phyloP scores from a whole-genome alignment of 2,329 filamentous ascomycete species.

The Aspergillus ochraceoroseus region DNA sequence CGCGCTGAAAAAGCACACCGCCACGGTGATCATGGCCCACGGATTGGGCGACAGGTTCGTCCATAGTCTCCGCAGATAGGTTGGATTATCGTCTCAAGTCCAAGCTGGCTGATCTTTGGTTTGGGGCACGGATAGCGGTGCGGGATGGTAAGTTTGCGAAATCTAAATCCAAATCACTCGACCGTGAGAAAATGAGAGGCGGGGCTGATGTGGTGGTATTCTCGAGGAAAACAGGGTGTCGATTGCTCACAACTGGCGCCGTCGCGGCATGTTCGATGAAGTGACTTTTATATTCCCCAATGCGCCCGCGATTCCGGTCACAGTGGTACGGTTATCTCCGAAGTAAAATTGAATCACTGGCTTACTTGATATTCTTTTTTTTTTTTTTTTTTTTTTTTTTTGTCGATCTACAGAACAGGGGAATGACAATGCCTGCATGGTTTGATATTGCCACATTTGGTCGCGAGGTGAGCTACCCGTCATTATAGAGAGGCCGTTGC shows the following conservation, averaged over 20 bases:
- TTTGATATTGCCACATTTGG: constrained; percentile 48
- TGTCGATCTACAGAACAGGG: constrained; percentile 60
- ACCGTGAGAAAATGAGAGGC: too few relatives aligned
- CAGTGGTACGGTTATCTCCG: constrained; percentile 51
- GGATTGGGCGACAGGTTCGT: constrained; percentile 80
- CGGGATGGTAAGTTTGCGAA: constrained; percentile 41
- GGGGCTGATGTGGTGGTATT: neutral
- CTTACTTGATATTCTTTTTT: too few relatives aligned
- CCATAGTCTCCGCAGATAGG: neutral
- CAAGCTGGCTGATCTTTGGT: constrained; percentile 7
- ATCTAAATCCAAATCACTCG: neutral
- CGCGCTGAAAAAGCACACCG: constrained; percentile 77
- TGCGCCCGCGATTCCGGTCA: constrained; percentile 80
- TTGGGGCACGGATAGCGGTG: constrained; percentile 38
- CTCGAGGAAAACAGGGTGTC: constrained; percentile 50
- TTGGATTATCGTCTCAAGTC: too few relatives aligned
- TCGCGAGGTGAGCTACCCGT: constrained; percentile 34
- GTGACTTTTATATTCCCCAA: constrained; percentile 93
- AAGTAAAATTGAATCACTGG: too few relatives aligned
- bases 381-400: too few relatives aligned
- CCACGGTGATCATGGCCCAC: constrained; percentile 90
- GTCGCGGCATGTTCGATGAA: constrained; percentile 73
- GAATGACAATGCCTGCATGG: constrained; percentile 72
- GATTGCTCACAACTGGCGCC: constrained; percentile 81
- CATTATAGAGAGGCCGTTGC: too few relatives aligned